phyloP scores from a whole-genome alignment of 1,284 basidiomycete genomes.

The Cryptococcus sp. region DNA sequence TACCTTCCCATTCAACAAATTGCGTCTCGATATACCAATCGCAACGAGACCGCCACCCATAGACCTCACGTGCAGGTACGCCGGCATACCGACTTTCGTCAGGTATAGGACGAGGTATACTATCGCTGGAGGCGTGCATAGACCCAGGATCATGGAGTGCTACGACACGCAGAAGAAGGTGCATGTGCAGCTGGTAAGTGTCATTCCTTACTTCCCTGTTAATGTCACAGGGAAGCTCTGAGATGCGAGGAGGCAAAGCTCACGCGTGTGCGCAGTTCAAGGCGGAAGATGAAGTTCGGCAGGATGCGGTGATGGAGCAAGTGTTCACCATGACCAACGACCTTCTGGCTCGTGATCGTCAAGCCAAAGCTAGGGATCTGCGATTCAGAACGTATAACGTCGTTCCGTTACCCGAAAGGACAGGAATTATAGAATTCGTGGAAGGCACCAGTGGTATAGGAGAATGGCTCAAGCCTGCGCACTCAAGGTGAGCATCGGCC shows the following conservation, averaged over 20 bases:
- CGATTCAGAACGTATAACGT: conserved; percentile 84
- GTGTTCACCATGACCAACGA: conserved; percentile 89
- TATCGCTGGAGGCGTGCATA: conserved; percentile 75
- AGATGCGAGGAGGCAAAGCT: neutral
- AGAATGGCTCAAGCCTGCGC: conserved; percentile 65
- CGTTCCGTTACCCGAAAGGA: conserved; percentile 76
- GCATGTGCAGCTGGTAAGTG: conserved; percentile 79
- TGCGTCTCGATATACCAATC: conserved; percentile 73
- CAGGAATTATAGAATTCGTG: conserved; percentile 91
- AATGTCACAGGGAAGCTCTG: neutral
- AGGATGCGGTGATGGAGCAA: conserved; percentile 99
- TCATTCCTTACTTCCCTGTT: neutral
- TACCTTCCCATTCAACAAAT: conserved; percentile 44
- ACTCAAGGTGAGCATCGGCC: conserved; percentile 59
- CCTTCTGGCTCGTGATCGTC: conserved; percentile 71
- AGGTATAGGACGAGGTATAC: conserved; percentile 65
- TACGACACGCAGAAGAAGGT: conserved; percentile 66
- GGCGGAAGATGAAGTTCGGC: conserved; percentile 86
- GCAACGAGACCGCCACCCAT: conserved; percentile 72
- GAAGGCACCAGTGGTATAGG: conserved; percentile 71
- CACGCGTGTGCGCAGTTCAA: conserved; percentile 69
- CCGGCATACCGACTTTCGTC: conserved; percentile 66
- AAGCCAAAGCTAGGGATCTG: conserved; percentile 73
- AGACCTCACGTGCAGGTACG: conserved; percentile 71
- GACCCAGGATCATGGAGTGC: conserved; percentile 80